phyloP scores from a whole-genome alignment of 441 rosid genomes.

The Gossypium trilobum region DNA sequence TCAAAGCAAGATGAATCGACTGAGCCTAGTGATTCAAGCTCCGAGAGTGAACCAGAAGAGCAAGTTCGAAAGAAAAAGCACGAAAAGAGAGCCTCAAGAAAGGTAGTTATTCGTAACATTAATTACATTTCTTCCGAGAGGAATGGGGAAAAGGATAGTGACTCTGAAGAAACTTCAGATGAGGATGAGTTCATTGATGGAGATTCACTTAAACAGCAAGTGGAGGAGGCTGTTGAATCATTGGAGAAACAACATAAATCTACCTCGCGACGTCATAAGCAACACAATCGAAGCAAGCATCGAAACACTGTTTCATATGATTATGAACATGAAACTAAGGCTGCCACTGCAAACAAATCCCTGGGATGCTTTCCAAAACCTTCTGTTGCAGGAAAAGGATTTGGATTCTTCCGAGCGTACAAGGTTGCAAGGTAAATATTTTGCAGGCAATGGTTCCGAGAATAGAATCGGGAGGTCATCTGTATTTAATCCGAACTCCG shows the following conservation, averaged over 20 bases:
- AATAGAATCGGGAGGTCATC: not conserved
- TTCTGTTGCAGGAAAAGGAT: slow-evolving; percentile 59
- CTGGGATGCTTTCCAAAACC: slow-evolving; percentile 84
- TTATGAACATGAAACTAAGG: slow-evolving; percentile 21
- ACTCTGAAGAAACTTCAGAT: slow-evolving; percentile 45
- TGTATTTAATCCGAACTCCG: not conserved
- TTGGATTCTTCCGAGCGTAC: slow-evolving; percentile 25
- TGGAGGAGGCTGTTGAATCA: slow-evolving; percentile 75
- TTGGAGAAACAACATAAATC: slow-evolving; percentile 58
- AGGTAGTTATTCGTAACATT: slow-evolving; percentile 83
- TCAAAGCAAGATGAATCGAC: slow-evolving; percentile 42
- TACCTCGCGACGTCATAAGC: slow-evolving; percentile 40
- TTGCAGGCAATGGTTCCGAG: slow-evolving; percentile 22
- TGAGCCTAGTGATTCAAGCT: slow-evolving; percentile 42
- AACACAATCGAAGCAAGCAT: slow-evolving; percentile 27
- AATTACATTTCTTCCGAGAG: slow-evolving; percentile 79
- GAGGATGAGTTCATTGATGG: slow-evolving; percentile 56
- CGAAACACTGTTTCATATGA: slow-evolving; percentile 24
- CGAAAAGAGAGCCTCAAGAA: slow-evolving; percentile 66
- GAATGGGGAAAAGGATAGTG: slow-evolving; percentile 45
- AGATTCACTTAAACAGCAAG: slow-evolving; percentile 57
- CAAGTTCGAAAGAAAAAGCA: slow-evolving; percentile 35
- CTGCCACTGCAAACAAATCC: slow-evolving; percentile 31
- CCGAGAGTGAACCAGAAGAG: slow-evolving; percentile 36
- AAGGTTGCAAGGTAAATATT: slow-evolving; percentile 28